These are phyloP conservation scores for Tulasnella sp. DNA, from an alignment of 768 basidiomycete genomes.

Conservation along the genomic window DNA sequence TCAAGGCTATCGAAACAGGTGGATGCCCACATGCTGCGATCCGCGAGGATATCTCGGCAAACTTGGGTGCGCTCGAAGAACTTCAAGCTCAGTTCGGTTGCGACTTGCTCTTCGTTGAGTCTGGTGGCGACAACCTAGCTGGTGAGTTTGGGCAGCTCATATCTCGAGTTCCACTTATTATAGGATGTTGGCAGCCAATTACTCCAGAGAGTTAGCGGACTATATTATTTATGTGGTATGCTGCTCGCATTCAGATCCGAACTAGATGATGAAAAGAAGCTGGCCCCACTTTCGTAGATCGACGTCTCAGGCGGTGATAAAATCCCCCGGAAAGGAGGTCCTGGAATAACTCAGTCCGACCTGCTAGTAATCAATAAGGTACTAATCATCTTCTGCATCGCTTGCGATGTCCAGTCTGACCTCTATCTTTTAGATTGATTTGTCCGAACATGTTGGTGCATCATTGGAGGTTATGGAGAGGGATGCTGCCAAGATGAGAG, in stretches of 20 bases:
- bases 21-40: constrained; percentile 98
- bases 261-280: too few relatives aligned
- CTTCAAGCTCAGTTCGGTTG: constrained; percentile 83
- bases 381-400: constrained; percentile 3
- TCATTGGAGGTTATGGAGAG: constrained; percentile 90
- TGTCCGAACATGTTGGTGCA: constrained; percentile 84
- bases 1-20: constrained; percentile 93
- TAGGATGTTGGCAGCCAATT: constrained; percentile 55
- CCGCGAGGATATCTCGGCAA: constrained; percentile 94
- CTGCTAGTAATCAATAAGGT: constrained; percentile 93
- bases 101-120: constrained; percentile 88
- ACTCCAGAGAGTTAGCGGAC: constrained; percentile 90
- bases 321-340: constrained; percentile 95
- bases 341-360: constrained; percentile 89
- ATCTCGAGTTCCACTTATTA: too few relatives aligned
- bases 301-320: constrained; percentile 78
- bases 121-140: constrained; percentile 92
- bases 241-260: constrained; percentile 5
- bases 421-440: constrained; percentile 55
- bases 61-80: constrained; percentile 89
- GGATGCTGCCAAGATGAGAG: constrained; percentile 87
- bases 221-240: constrained; percentile 87
- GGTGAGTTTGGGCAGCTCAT: constrained; percentile 21
- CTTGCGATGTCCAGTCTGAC: background rate
- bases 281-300: too few relatives aligned